Evolutionary conservation across 768 basidiomycete genomes (phyloP).

Genomic region (Suillus plorans): DNA sequence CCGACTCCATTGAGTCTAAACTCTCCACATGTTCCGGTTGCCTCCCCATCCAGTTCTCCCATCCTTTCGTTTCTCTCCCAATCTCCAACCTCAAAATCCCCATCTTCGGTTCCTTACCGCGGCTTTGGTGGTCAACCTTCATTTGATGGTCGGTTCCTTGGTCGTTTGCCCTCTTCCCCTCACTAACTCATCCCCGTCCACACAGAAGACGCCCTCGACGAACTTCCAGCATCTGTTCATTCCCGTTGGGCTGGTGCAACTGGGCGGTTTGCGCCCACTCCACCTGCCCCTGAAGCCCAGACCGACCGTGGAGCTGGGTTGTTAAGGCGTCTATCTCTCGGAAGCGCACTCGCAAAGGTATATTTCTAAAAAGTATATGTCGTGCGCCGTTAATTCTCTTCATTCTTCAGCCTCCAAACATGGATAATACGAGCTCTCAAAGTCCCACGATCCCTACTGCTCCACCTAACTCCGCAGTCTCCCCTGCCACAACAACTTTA

Average conservation of each 20-base stretch:
- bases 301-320: constrained; percentile 70
- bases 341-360: constrained; percentile 59
- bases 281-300: constrained; percentile 45
- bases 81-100: constrained; percentile 51
- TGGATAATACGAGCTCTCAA: constrained; percentile 23
- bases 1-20: constrained; percentile 48
- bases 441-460: constrained; percentile 38
- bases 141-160: constrained; percentile 53
- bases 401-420: constrained; percentile 8
- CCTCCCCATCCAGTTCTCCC: constrained; percentile 65
- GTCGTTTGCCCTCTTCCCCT: background rate
- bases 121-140: constrained; percentile 50
- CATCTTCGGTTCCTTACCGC: constrained; percentile 62
- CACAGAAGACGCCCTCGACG: constrained; percentile 40
- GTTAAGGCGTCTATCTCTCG: constrained; percentile 73
- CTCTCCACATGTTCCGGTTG: constrained; percentile 43
- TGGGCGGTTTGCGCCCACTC: constrained; percentile 51
- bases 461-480: constrained; percentile 50
- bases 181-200: constrained; percentile 11
- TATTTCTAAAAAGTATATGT: constrained; percentile 21
- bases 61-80: constrained; percentile 68
- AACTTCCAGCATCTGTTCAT: constrained; percentile 44
- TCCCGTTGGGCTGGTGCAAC: constrained; percentile 62
- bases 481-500: constrained; percentile 14
- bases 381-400: background rate